These are phyloP conservation scores for Fraxinus anomala DNA, from an alignment of 257 asterid genomes.

Conservation along the genomic window DNA sequence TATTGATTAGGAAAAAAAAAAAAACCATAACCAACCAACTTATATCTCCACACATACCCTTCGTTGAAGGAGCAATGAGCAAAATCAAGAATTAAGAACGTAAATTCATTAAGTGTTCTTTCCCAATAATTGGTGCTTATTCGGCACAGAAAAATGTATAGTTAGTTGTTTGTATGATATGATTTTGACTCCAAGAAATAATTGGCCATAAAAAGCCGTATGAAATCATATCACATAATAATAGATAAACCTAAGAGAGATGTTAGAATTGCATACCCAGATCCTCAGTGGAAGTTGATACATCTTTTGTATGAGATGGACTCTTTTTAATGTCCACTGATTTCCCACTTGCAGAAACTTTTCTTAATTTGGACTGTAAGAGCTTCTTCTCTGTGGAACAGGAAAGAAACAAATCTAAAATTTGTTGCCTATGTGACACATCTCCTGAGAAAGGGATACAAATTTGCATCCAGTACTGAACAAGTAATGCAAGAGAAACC, in stretches of 20 bases:
- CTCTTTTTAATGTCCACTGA: conserved; percentile 48
- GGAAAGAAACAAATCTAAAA: conserved; percentile 15
- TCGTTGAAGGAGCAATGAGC: neutral
- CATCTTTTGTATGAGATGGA: conserved; percentile 51
- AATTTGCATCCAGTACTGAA: neutral
- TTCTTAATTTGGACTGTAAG: conserved; percentile 73
- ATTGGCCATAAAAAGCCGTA: conserved; percentile 8
- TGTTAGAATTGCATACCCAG: conserved; percentile 55
- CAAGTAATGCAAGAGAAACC: neutral
- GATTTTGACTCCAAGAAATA: neutral
- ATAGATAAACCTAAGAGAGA: neutral
- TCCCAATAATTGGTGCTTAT: conserved; percentile 6
- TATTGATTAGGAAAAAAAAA: neutral
- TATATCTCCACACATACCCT: neutral
- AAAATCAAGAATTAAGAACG: neutral
- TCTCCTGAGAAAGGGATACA: conserved; percentile 2
- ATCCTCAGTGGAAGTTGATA: conserved; percentile 88
- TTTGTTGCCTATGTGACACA: neutral
- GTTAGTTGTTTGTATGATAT: conserved; percentile 11
- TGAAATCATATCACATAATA: conserved; percentile 16
- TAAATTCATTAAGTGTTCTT: neutral
- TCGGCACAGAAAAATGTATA: conserved; percentile 10
- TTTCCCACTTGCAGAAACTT: conserved; percentile 73
- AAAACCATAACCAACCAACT: neutral
- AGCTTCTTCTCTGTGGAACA: conserved; percentile 78